Conservation (phyloP, 2,329 filamentous ascomycete species). For the Aspergillus ustus region DNA sequence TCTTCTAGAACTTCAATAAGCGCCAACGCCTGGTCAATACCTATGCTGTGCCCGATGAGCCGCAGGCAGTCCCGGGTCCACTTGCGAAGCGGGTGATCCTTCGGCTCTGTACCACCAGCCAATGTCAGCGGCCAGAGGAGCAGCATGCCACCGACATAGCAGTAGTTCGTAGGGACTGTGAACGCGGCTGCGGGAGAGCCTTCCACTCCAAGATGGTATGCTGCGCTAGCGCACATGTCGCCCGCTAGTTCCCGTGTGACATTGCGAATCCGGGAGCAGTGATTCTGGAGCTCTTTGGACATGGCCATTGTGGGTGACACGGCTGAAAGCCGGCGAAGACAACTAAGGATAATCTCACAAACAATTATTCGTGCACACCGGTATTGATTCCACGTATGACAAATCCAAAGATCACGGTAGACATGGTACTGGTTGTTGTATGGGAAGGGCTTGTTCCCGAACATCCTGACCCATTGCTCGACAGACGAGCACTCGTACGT, state of each 20-base stretch:
- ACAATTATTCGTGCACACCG: constrained; percentile 62
- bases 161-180: constrained; percentile 29
- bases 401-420: constrained; percentile 60
- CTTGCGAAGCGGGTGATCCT: constrained; percentile 30
- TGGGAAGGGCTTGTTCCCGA: constrained; percentile 29
- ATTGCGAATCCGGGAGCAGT: constrained; percentile 35
- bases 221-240: constrained; percentile 45
- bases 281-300: constrained; percentile 36
- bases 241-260: constrained; percentile 34
- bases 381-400: constrained; percentile 63
- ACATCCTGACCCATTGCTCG: constrained; percentile 42
- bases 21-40: constrained; percentile 44
- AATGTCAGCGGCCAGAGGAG: constrained; percentile 46
- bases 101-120: constrained; percentile 38
- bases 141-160: constrained; percentile 38
- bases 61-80: constrained; percentile 40
- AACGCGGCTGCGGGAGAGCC: constrained; percentile 8
- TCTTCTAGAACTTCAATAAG: constrained; percentile 38
- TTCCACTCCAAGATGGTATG: constrained; percentile 39
- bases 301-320: constrained; percentile 25
- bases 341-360: constrained; percentile 53
- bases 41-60: constrained; percentile 41
- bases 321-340: constrained; percentile 32
- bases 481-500: constrained; percentile 28
- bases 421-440: constrained; percentile 61